Evolutionary conservation across 2,329 filamentous ascomycete genomes (phyloP).

Genomic region (Acarospora socialis): DNA sequence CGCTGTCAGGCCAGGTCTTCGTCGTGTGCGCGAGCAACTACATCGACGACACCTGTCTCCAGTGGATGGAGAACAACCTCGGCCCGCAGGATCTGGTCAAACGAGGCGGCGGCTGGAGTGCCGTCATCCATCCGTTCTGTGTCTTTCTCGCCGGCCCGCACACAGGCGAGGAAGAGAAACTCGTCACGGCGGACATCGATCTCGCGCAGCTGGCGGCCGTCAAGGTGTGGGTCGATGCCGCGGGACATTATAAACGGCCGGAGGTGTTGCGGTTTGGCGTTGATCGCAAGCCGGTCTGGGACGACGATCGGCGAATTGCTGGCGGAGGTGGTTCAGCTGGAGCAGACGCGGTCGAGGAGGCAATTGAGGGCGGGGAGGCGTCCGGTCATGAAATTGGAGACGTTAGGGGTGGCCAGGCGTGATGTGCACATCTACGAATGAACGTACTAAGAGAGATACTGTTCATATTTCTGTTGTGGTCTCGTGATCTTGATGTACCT

Average conservation of each 20-base stretch:
- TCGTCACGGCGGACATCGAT: conserved; percentile 24
- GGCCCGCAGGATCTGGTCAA: conserved; percentile 23
- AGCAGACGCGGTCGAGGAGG: neutral
- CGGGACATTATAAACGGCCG: conserved; percentile 23
- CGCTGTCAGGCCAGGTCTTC: conserved; percentile 31
- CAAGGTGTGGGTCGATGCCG: conserved; percentile 26
- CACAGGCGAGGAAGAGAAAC: conserved; percentile 21
- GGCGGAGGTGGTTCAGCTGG: neutral
- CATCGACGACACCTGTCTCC: conserved; percentile 28
- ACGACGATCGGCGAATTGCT: conserved; percentile 16
- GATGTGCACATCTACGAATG: no score
- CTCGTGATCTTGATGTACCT: no score
- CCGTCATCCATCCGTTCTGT: conserved; percentile 24
- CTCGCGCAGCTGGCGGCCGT: conserved; percentile 20
- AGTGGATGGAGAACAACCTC: conserved; percentile 26
- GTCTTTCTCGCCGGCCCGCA: conserved; percentile 22
- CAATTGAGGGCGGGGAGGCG: neutral
- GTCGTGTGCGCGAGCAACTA: conserved; percentile 30
- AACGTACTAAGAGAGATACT: no score
- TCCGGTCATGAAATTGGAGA: neutral
- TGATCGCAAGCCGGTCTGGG: conserved; percentile 19
- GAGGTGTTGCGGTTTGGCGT: conserved; percentile 23
- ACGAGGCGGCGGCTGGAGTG: conserved; percentile 23
- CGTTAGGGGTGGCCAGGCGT: no score
- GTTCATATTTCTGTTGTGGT: no score